Evolutionary conservation across 1,284 basidiomycete species (phyloP).

Genomic region (Peniophora sp.): DNA sequence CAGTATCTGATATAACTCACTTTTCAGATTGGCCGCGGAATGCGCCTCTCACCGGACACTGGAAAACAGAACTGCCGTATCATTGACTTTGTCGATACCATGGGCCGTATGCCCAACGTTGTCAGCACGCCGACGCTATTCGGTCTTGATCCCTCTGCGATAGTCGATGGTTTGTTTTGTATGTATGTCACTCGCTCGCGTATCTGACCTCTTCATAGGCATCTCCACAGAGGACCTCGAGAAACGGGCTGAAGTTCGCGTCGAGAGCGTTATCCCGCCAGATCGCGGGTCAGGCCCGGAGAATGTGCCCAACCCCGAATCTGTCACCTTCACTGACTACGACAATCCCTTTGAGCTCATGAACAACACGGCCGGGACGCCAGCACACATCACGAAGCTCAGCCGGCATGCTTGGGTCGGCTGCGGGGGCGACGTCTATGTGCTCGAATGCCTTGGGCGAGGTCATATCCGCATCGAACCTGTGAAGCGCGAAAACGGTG

Average conservation of each 20-base stretch:
- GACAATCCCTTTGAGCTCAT: conserved; percentile 71
- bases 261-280: not conserved
- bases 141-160: conserved; percentile 71
- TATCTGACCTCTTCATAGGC: conserved; percentile 27
- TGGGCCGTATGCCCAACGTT: conserved; percentile 62
- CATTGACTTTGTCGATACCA: conserved; percentile 87
- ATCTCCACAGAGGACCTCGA: conserved; percentile 43
- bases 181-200: not conserved
- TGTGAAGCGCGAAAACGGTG: conserved; percentile 25
- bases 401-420: conserved; percentile 72
- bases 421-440: conserved; percentile 67
- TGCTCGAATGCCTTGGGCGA: conserved; percentile 73
- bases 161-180: conserved; percentile 49
- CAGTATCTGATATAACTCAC: conserved; percentile 1
- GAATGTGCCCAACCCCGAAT: conserved; percentile 47
- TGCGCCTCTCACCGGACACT: conserved; percentile 77
- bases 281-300: conserved; percentile 16
- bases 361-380: conserved; percentile 37
- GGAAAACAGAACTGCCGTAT: conserved; percentile 84
- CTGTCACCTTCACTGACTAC: conserved; percentile 76
- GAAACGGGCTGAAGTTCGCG: conserved; percentile 21
- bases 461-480: conserved; percentile 71
- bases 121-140: conserved; percentile 82
- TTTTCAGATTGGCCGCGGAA: conserved; percentile 81
- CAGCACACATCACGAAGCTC: conserved; percentile 42